Conservation (phyloP, 2,329 filamentous ascomycete species). For the Chlorencoelia australis region DNA sequence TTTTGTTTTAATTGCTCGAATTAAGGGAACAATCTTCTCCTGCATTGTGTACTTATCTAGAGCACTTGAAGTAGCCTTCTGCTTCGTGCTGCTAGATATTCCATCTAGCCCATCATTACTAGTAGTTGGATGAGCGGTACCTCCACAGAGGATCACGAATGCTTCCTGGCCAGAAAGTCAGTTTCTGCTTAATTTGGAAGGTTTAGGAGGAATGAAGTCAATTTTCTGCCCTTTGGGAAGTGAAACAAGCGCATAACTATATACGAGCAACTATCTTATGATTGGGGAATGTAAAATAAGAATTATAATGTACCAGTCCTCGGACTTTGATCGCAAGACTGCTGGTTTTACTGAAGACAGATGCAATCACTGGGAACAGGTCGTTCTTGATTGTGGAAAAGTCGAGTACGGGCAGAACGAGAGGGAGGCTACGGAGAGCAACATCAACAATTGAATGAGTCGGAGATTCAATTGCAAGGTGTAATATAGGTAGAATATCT, state of each 20-base stretch:
- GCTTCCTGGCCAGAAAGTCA: too few relatives aligned
- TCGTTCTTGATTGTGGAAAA: constrained; percentile 97
- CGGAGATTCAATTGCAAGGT: constrained; percentile 74
- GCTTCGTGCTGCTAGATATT: constrained; percentile 41
- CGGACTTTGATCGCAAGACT: constrained; percentile 92
- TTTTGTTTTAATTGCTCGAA: constrained; percentile 93
- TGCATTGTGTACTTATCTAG: constrained; percentile 98
- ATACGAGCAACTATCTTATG: too few relatives aligned
- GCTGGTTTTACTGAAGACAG: constrained; percentile 85
- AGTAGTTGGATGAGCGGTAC: constrained; percentile 41
- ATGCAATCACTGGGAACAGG: constrained; percentile 82
- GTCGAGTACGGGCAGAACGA: constrained; percentile 79
- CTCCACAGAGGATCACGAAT: constrained; percentile 82
- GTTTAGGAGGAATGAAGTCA: too few relatives aligned
- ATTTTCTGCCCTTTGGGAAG: too few relatives aligned
- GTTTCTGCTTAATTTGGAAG: too few relatives aligned
- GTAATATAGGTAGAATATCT: constrained; percentile 83
- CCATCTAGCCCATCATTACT: constrained; percentile 68
- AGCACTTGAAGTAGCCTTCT: constrained; percentile 60
- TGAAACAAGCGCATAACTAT: too few relatives aligned
- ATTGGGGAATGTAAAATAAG: too few relatives aligned
- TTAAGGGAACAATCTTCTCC: constrained; percentile 85
- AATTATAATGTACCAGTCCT: too few relatives aligned
- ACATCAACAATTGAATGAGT: constrained; percentile 86
- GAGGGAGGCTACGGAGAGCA: constrained; percentile 66